Base-by-base conservation (phyloP, 1,139 yeast species). In the Blastobotrys malaysiensis region DNA sequence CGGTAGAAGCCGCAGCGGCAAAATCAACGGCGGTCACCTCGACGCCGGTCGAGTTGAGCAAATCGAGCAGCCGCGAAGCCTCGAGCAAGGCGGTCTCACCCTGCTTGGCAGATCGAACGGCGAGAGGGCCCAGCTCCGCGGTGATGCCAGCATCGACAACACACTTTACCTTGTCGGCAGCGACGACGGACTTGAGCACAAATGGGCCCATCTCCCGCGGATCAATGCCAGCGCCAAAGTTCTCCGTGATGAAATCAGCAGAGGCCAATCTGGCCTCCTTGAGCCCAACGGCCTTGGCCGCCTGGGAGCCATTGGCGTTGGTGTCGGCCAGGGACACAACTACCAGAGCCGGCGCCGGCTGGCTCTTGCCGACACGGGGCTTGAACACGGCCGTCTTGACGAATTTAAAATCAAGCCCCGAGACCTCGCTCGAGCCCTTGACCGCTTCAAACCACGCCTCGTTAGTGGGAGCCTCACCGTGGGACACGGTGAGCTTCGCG, bases 181-280 rank as follows among this genome's bases (percentile, higher is more conserved):
- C 63, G 20, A 48, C 48, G 19, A 46, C 51, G 19, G 39, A 31
- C 39, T 31, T 31, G 39, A 52, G 24, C 13, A 44, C 31, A 22
- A 52, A 52, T 21, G 54, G 54, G 5, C 54, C 50, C 11, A 52
- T 45, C 6, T 45, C 16, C 43, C 22, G 26, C 9, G 54, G 46
- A 14, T 45, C 65, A 50, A 81, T 76, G 43, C 78, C 39, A 7
- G 14, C 75, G 46, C 77, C 74, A 66, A 89, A 88, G 67, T 86
- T 80, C 63, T 83, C 82, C 58, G 77, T 75, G 47, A 88, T 83
- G 62, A 89, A 76, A 55, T 86, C 97, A 60, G 88, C 91, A 63
- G 83, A 83, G 53, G 97, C 97, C 65, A 88, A 75, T 70, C 97
- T 81, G 61, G 96, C 95, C 60, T 89, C 97, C 73, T 89, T 90